Base-by-base conservation (phyloP, 352 stramenopile genomes). In the Globisporangium cederbergense region DNA sequence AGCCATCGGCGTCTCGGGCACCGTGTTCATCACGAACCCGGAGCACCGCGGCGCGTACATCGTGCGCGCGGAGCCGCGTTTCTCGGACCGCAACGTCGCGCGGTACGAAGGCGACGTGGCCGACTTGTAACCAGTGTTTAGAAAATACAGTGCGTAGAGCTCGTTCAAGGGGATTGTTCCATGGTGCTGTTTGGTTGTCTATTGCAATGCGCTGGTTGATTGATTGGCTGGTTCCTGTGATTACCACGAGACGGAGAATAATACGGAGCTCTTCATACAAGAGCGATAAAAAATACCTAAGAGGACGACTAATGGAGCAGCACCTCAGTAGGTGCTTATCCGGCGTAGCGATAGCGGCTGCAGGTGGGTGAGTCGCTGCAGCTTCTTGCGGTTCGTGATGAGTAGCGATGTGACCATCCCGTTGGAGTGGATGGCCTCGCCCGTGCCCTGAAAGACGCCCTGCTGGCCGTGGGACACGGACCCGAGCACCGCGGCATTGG, bases 11-110 rank as follows among this genome's bases (percentile, higher is more conserved):
- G 91, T 99, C 42, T 82, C 97, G 10, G 97, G 97, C 58, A 96
- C 93, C 74, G 85, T 99, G 55, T 97, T 99, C 70, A 98, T 99
- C 62, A 99, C 97, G 6, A 97, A 97, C 66, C 93, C 96, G 13
- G 91, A 96, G 58, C 91, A 98, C 68, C 91, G 97, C 73, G 97
- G 97, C 42, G 97, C 96, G 8, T 95, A 98, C 74, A 98, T 99
- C 58, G 90, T 96, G 61, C 91, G 90, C 62, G 95, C 97, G 3
- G 88, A 96, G 52, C 97, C 97, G 47, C 89, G 87, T 30, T 98
- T 98, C 75, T 95, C 86, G 57, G 77, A 94, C 75, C 85, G 78
- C 67, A 78, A 78, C 50, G 83, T 93, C 58, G 85, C 81, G 32
- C 82, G 84, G 42, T 95, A 92, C 74, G 85, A 95, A 75, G 86